A percentile compares a stretch with the other conserved stretches of the same genome.
Conservation (phyloP, 202 grass and related monocot species). For the Hordeum pubiflorum region DNA sequence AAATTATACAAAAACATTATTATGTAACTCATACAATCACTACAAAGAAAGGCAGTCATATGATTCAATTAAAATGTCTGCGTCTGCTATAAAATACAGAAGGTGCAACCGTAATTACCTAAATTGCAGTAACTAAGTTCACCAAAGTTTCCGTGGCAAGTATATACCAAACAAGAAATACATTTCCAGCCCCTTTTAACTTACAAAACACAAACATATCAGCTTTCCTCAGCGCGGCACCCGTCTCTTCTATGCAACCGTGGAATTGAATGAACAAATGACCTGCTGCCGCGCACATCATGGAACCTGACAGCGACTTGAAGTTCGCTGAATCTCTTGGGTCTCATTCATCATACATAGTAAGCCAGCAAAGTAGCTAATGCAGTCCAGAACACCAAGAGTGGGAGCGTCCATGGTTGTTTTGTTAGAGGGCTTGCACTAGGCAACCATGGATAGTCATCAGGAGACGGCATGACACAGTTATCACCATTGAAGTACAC, state of each 20-base stretch:
- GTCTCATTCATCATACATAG: conserved; percentile 38
- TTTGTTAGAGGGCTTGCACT: conserved; percentile 56
- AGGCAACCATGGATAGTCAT: conserved; percentile 85
- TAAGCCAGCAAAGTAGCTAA: conserved; percentile 59
- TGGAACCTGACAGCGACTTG: conserved; percentile 32
- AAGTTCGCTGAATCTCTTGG: conserved; percentile 7
- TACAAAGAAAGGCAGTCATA: conserved; percentile 39
- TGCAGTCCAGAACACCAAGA: conserved; percentile 46
- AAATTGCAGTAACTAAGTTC: conserved; percentile 47
- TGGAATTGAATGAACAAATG: conserved; percentile 37
- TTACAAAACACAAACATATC: conserved; percentile 37
- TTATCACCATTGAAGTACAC: conserved; percentile 97
- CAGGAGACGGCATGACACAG: conserved; percentile 85
- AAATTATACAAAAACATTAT: conserved; percentile 22
- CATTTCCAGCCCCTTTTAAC: conserved; percentile 35
- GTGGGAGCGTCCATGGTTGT: conserved; percentile 37
- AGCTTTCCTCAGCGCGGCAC: conserved; percentile 17
- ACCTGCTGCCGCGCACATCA: conserved; percentile 20
- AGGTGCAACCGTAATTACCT: conserved; percentile 48
- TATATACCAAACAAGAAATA: conserved; percentile 66
- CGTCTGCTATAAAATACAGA: conserved; percentile 49
- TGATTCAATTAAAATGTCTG: conserved; percentile 38
- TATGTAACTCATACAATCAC: conserved; percentile 19
- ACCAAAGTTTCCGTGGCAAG: conserved; percentile 33
- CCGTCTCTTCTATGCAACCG: conserved; percentile 30